phyloP scores from a whole-genome alignment of 495 filamentous ascomycete species.

The Penicillium samsonianum region DNA sequence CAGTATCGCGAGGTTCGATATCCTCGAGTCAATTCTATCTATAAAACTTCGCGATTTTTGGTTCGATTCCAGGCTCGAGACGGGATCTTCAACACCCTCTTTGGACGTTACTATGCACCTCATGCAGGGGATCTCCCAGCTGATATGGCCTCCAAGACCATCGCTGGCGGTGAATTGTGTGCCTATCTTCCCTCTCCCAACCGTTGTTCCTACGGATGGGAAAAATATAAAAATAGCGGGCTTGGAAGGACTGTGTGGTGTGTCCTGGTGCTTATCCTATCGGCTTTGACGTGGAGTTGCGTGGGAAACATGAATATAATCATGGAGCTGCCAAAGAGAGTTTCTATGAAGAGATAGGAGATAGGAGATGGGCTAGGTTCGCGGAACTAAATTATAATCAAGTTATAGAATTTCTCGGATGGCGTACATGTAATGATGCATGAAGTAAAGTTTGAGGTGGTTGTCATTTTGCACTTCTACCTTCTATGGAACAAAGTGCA shows the following conservation, averaged over 20 bases:
- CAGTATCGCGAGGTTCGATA: slow-evolving; percentile 4
- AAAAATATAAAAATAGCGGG: background rate
- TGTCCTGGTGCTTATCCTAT: slow-evolving; percentile 1
- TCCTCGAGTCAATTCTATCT: slow-evolving; percentile 4
- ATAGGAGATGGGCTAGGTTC: slow-evolving; percentile 1
- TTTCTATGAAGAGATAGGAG: background rate
- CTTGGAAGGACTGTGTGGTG: background rate
- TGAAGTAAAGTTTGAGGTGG: slow-evolving; percentile 2
- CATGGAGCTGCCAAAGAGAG: slow-evolving; percentile 1
- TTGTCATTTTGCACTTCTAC: slow-evolving; percentile 1
- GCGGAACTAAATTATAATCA: background rate
- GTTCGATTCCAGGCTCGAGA: slow-evolving; percentile 8
- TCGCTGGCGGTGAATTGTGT: slow-evolving; percentile 4
- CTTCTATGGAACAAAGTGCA: background rate
- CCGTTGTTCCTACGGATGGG: slow-evolving; percentile 5
- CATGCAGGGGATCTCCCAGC: slow-evolving; percentile 7
- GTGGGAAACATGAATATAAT: background rate
- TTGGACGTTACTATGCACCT: slow-evolving; percentile 6
- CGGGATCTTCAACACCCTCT: slow-evolving; percentile 2
- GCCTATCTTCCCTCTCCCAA: slow-evolving; percentile 6
- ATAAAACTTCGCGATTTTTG: slow-evolving; percentile 6
- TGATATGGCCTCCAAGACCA: slow-evolving; percentile 11
- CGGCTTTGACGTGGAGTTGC: slow-evolving; percentile 3
- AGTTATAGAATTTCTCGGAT: background rate
- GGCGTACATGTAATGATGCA: slow-evolving; percentile 2